These are phyloP conservation scores for Fusarium sp. DNA, from an alignment of 2,329 filamentous ascomycete genomes.

Conservation along the genomic window DNA sequence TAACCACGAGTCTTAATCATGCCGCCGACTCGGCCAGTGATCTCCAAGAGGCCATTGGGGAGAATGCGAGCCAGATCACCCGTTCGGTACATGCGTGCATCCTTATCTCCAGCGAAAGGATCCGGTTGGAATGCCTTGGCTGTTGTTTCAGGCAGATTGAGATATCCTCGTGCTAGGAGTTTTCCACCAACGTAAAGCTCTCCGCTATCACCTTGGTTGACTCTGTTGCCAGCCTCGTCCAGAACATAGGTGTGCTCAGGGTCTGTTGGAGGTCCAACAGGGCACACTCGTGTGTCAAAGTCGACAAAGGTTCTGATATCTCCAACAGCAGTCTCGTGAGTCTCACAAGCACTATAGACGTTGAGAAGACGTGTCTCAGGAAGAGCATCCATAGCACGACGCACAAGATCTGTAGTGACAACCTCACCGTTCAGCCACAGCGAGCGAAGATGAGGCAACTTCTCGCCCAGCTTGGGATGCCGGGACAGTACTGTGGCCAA, in stretches of 20 bases:
- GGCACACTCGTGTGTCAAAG: constrained; percentile 71
- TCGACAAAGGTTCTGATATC: constrained; percentile 76
- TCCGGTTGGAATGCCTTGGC: constrained; percentile 75
- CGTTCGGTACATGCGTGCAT: constrained; percentile 77
- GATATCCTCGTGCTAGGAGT: constrained; percentile 78
- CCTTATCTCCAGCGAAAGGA: constrained; percentile 66
- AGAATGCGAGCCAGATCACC: constrained; percentile 76
- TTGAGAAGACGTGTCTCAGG: constrained; percentile 77
- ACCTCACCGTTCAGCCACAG: constrained; percentile 87
- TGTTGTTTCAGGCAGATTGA: constrained; percentile 82
- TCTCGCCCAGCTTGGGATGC: constrained; percentile 70
- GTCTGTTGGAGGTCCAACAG: constrained; percentile 76
- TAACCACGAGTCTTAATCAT: constrained; percentile 87
- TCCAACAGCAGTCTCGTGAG: constrained; percentile 81
- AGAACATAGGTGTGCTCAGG: constrained; percentile 76
- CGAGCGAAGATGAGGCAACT: constrained; percentile 72
- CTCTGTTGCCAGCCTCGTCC: constrained; percentile 71
- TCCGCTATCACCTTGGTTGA: constrained; percentile 70
- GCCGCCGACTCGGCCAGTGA: constrained; percentile 77
- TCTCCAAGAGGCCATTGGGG: constrained; percentile 74
- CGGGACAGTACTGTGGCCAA: constrained; percentile 77
- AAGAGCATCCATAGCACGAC: constrained; percentile 72
- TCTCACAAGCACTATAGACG: constrained; percentile 85
- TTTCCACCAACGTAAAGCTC: constrained; percentile 81
- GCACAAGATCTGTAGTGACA: constrained; percentile 79